Conservation (phyloP, 768 basidiomycete species). For the Arthromyces matolae region DNA sequence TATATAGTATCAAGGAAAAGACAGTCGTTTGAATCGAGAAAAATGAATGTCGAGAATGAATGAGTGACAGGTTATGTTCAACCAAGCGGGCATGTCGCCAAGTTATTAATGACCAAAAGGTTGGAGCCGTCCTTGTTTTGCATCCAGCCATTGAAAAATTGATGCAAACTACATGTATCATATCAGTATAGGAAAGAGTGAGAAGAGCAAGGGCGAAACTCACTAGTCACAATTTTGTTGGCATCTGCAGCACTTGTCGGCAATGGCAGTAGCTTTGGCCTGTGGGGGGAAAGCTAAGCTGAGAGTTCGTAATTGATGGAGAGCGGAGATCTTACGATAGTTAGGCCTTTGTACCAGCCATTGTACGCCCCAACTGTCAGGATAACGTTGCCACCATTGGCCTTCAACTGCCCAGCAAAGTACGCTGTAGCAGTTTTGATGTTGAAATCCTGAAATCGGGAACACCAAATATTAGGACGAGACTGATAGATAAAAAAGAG, state of each 20-base stretch:
- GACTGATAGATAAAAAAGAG: conserved; percentile 1
- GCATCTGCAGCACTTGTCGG: conserved; percentile 56
- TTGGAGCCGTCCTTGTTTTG: conserved; percentile 54
- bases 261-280: conserved; percentile 57
- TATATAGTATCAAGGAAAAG: no score
- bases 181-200: no score
- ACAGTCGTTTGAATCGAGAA: no score
- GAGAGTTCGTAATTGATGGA: background rate
- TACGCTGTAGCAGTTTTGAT: conserved; percentile 61
- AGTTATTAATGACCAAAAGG: no score
- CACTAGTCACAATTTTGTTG: conserved; percentile 90
- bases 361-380: conserved; percentile 70
- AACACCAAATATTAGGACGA: conserved; percentile 1
- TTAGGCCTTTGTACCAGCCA: conserved; percentile 63
- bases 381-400: conserved; percentile 51
- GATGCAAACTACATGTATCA: conserved; percentile 56
- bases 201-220: conserved; percentile 31
- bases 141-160: conserved; percentile 72
- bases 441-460: conserved; percentile 62
- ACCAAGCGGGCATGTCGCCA: conserved; percentile 45
- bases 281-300: conserved; percentile 20
- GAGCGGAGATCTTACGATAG: conserved; percentile 36
- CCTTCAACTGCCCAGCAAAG: conserved; percentile 49
- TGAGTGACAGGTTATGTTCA: no score
- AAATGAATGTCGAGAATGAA: no score